Base-by-base conservation (phyloP, 169 alveolate genomes). In the Cryptosporidium andersoni region DNA sequence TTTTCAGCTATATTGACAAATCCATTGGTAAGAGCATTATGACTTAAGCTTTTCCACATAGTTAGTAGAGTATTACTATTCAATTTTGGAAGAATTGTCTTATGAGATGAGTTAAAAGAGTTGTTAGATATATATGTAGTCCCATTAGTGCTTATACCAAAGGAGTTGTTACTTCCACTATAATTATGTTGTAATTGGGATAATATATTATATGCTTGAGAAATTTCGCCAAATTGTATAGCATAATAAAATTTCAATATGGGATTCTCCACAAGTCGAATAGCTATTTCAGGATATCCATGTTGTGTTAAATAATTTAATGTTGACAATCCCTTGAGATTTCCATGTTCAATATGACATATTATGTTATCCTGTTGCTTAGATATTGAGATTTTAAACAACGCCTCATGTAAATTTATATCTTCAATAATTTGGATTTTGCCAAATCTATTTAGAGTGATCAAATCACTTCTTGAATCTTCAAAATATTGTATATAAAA, bases 191-290 rank as follows among this genome's bases (percentile, higher is more conserved):
- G 91, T 8, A 91, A 43, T 6, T 91, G 93, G 47, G 85, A 68
- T n/a, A 92, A 91, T 14, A 89, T 89, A 43, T 91, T 81, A 49
- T 80, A 91, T 1, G 95, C 94, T n/a, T 88, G 90, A 56, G 89
- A 81, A 25, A 92, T 66, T 65, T 92, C 92, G 34, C 93, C 93
- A 47, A 91, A 80, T 14, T 90, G 81, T 1, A 92, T 45, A 37
- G 95, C 93, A 40, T 90, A 81, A 9, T 90, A 82, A 67, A 92
- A 92, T 66, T 90, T 90, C 6, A 90, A 66, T 64, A 89, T 90
- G 16, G 89, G 88, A 74, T 92, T 94, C 55, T 90, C 67, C 14
- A 91, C 94, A 40, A 91, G 67, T 51, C 90, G 85, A 14, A 91
- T 68, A 0, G 94, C 95, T 5, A 92, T 63, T 42, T 89, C 93